Evolutionary conservation across 73 alveolate genomes (phyloP).

Genomic region (Paramecium biaurelia): DNA sequence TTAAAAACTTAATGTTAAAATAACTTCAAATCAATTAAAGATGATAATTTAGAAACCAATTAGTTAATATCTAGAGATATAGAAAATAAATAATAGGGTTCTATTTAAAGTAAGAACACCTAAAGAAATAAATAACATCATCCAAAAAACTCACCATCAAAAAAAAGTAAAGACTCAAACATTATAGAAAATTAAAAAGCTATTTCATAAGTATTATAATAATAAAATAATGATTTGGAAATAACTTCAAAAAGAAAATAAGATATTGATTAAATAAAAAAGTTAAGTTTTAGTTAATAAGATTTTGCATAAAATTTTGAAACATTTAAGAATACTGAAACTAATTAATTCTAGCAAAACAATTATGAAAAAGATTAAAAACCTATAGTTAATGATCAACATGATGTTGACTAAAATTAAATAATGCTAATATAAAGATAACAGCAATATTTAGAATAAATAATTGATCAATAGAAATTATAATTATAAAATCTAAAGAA

Average conservation of each 20-base stretch:
- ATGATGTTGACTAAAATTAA: not conserved
- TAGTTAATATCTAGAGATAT: not conserved
- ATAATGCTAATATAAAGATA: not conserved
- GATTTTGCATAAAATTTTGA: not conserved
- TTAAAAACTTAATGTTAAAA: not conserved
- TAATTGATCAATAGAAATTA: not conserved
- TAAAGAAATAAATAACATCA: not conserved
- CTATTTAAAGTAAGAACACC: not conserved
- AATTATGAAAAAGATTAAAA: not conserved
- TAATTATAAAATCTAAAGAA: not conserved
- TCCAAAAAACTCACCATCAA: not conserved
- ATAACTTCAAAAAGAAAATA: not conserved
- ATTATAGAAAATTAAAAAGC: not conserved
- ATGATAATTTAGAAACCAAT: not conserved
- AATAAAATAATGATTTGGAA: not conserved
- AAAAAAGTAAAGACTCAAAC: not conserved
- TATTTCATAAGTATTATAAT: not conserved
- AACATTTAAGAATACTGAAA: not conserved
- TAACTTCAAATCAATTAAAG: not conserved
- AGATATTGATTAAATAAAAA: not conserved
- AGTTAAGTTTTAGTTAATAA: not conserved
- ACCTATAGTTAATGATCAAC: not conserved
- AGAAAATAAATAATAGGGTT: not conserved
- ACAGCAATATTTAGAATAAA: not conserved
- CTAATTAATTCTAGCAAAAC: not conserved